Evolutionary conservation across 805 yeast species (phyloP).

Genomic region (Starmerella potacharoeniae): DNA sequence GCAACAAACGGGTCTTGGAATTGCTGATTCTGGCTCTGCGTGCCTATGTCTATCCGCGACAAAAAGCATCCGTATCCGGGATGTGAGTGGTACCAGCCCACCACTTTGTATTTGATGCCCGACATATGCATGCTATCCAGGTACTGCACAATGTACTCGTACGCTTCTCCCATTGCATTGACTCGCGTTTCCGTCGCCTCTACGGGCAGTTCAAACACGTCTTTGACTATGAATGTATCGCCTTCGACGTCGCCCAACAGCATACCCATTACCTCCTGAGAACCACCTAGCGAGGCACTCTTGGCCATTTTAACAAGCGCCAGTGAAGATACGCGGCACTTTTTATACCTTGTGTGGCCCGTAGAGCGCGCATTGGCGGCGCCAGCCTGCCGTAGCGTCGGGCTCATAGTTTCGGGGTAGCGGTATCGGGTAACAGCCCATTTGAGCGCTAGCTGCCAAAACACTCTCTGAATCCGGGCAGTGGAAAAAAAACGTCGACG

Average conservation of each 20-base stretch:
- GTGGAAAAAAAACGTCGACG: background rate
- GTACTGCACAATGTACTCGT: constrained; percentile 87
- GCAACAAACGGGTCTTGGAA: constrained; percentile 93
- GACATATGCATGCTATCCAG: constrained; percentile 41
- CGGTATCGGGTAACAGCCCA: background rate
- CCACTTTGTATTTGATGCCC: constrained; percentile 55
- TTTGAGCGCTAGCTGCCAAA: background rate
- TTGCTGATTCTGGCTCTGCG: constrained; percentile 93
- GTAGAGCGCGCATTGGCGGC: background rate
- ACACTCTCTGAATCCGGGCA: background rate
- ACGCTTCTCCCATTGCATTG: constrained; percentile 86
- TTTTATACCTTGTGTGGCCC: background rate
- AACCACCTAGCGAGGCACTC: constrained; percentile 76
- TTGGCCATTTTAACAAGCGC: constrained; percentile 79
- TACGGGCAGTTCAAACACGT: constrained; percentile 79
- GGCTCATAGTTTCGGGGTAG: background rate
- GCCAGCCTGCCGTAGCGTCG: background rate
- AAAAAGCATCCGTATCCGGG: constrained; percentile 98
- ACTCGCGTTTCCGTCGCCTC: constrained; percentile 95
- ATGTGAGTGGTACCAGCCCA: constrained; percentile 97
- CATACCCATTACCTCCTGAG: constrained; percentile 93
- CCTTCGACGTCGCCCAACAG: constrained; percentile 58
- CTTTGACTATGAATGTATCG: constrained; percentile 52
- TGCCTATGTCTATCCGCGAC: constrained; percentile 83
- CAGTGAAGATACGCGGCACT: constrained; percentile 68